These are phyloP conservation scores for Arachis monticola DNA, from an alignment of 331 rosid genomes.

Conservation along the genomic window DNA sequence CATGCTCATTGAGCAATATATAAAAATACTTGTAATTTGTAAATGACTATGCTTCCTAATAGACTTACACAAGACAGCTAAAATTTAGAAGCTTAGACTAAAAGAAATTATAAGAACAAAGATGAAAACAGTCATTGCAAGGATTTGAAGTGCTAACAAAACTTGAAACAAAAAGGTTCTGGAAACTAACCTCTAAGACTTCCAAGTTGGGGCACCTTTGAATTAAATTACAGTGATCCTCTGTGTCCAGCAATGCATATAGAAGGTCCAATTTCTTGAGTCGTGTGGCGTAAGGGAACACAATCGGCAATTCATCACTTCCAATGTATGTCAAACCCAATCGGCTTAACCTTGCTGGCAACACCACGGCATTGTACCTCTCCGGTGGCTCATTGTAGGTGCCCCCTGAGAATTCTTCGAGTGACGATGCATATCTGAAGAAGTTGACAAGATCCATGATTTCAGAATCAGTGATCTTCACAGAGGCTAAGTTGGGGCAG, in stretches of 20 bases:
- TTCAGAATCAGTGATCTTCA: slow-evolving; percentile 83
- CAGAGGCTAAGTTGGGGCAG: slow-evolving; percentile 70
- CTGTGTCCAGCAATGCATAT: slow-evolving; percentile 84
- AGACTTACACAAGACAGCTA: not conserved
- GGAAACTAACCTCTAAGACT: slow-evolving; percentile 74
- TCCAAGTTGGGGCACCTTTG: slow-evolving; percentile 89
- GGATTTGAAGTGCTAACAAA: slow-evolving; percentile 10
- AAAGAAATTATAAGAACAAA: slow-evolving; percentile 3
- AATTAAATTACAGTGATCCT: slow-evolving; percentile 86
- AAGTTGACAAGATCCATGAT: slow-evolving; percentile 68
- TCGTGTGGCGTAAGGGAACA: slow-evolving; percentile 67
- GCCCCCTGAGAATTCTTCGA: slow-evolving; percentile 95
- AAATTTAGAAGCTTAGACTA: slow-evolving; percentile 29
- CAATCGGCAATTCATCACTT: slow-evolving; percentile 73
- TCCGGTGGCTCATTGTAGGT: slow-evolving; percentile 66
- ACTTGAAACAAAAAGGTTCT: slow-evolving; percentile 16
- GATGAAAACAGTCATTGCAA: slow-evolving; percentile 15
- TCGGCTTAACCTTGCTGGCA: slow-evolving; percentile 66
- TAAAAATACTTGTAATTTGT: not conserved
- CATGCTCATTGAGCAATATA: not conserved
- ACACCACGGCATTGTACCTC: slow-evolving; percentile 50
- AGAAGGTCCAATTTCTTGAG: slow-evolving; percentile 91
- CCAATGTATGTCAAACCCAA: slow-evolving; percentile 86
- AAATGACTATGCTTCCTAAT: not conserved
- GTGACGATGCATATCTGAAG: slow-evolving; percentile 64